Conservation (phyloP, 2,329 filamentous ascomycete species). For the Trichoderma atrobrunneum region DNA sequence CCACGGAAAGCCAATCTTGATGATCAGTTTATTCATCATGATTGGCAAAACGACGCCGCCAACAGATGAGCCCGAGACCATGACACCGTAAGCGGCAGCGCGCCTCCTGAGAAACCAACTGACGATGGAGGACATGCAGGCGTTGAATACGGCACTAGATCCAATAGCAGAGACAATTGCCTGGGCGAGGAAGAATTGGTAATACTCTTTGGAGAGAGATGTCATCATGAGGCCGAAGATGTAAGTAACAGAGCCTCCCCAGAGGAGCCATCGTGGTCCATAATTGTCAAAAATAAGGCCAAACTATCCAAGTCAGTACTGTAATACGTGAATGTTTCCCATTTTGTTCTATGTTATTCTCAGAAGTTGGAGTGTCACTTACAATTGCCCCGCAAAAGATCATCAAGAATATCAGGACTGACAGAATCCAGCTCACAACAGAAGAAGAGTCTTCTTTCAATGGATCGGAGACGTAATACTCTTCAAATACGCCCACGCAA, state of each 20-base stretch:
- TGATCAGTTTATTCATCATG: conserved; percentile 54
- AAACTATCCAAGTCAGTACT: conserved; percentile 30
- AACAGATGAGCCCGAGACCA: conserved; percentile 52
- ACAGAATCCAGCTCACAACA: conserved; percentile 59
- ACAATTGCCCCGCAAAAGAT: conserved; percentile 49
- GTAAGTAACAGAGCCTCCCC: conserved; percentile 53
- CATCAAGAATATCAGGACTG: conserved; percentile 49
- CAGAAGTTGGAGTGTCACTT: conserved; percentile 2
- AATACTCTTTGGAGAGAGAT: conserved; percentile 47
- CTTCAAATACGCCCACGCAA: conserved; percentile 55
- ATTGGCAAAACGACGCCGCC: conserved; percentile 61
- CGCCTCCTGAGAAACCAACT: conserved; percentile 54
- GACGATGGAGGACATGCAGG: conserved; percentile 41
- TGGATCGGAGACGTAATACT: conserved; percentile 53
- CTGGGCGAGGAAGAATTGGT: conserved; percentile 45
- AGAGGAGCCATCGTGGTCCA: conserved; percentile 58
- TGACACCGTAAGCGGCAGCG: conserved; percentile 52
- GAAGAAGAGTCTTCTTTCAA: conserved; percentile 48
- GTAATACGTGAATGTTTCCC: not conserved
- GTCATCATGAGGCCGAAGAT: conserved; percentile 66
- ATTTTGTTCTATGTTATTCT: not conserved
- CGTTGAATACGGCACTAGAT: conserved; percentile 43
- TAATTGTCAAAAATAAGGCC: conserved; percentile 64
- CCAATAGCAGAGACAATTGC: conserved; percentile 42
- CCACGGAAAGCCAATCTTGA: conserved; percentile 46